Evolutionary conservation across 1,139 yeast species (phyloP), one percentile per base, ranked within the genome.

Genomic region (Taiozyma sp.): DNA sequence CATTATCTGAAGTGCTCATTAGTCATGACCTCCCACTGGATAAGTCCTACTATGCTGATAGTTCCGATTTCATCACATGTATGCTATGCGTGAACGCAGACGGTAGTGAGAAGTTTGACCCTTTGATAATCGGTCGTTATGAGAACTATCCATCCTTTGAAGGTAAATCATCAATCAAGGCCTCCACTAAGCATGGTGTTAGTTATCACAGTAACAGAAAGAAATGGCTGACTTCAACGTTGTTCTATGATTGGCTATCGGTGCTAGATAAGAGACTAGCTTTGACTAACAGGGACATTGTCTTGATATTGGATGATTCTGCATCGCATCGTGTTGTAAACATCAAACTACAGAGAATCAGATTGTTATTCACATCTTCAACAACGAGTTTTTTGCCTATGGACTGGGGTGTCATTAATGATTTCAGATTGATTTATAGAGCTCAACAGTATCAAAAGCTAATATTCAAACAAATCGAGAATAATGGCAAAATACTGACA

Each of bases 141-240:
- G 84, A 81, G 52, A 74, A 75, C 47, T 73, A 72, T 52, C 65
- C 65, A 38, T 69, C 73, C 42, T 79, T 83, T 57, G 83, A 80
- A 56, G 73, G 80, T 27, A 74, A 66, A 49, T 69, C 59, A 56
- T 67, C 62, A 1, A 66, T 66, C 28, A 81, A 80, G 57, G 66
- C 82, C 48, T 76, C 83, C 0, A 77, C 76, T 46, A 72, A 71
- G 36, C 80, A 80, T 61, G 78, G 79, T 29, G 69, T 83, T 10
- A 71, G 76, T 24, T 83, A 82, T 65, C 82, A 81, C 57, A 79
- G 84, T 49, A 83, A 83, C 57, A 73, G 78, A 48, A 81, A 80
- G 65, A 80, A 82, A 53, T 82, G 87, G 87, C 70, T 83, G 40
- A 83, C 88, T 2, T 78, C 85, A n/a, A 78, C 81, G 40, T 69